A percentile compares a stretch with the other conserved stretches of the same genome.
Evolutionary conservation across 2,329 filamentous ascomycete species (phyloP).

Genomic region (Elsinoe necatrix): DNA sequence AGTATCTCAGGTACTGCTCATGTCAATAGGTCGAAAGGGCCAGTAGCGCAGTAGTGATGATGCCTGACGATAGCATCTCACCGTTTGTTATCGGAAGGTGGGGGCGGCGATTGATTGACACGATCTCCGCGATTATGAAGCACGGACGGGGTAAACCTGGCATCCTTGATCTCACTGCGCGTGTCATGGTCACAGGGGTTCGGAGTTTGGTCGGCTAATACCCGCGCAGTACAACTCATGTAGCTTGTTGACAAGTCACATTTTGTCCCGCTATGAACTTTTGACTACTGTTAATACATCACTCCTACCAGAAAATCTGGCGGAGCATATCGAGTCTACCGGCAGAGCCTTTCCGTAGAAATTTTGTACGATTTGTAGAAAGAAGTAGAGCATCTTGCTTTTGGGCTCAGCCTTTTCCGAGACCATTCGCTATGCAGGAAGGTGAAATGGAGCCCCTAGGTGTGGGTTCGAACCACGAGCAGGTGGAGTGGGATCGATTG

Average conservation of each 20-base stretch:
- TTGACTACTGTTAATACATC: background rate
- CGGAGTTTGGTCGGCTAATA: background rate
- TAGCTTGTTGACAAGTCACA: background rate
- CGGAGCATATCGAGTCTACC: background rate
- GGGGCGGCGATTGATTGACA: conserved; percentile 7
- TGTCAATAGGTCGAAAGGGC: background rate
- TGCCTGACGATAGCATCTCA: conserved; percentile 12
- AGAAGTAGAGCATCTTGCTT: conserved; percentile 4
- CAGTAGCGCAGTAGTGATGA: background rate
- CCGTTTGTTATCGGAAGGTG: conserved; percentile 5
- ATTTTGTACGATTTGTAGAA: conserved; percentile 7
- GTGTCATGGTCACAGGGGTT: conserved; percentile 4
- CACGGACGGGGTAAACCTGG: background rate
- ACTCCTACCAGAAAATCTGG: background rate
- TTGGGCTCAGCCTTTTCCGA: conserved; percentile 11
- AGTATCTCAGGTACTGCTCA: background rate
- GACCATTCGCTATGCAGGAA: conserved; percentile 12
- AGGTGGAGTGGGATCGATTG: background rate
- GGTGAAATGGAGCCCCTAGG: background rate
- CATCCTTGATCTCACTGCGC: background rate
- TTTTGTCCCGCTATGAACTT: background rate
- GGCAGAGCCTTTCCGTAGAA: conserved; percentile 2
- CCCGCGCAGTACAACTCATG: background rate
- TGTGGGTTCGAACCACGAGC: background rate
- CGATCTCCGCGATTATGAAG: conserved; percentile 4